Conservation (phyloP, 1,139 yeast species). For the Schizosaccharomyces versatilis region DNA sequence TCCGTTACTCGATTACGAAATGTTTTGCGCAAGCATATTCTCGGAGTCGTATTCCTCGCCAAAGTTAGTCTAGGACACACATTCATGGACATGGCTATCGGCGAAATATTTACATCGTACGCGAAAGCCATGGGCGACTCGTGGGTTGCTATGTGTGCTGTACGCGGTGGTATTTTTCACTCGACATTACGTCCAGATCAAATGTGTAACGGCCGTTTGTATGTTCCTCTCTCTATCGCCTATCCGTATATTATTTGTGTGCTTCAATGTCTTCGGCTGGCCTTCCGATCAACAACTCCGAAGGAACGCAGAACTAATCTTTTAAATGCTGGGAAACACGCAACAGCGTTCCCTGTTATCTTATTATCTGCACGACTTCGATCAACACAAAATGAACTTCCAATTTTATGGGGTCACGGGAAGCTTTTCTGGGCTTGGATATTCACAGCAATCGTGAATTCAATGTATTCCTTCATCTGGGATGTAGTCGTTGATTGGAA, state of each 20-base stretch:
- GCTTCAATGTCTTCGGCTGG: slow-evolving; percentile 62
- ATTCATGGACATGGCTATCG: slow-evolving; percentile 54
- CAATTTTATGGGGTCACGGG: neutral
- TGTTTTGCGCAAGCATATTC: neutral
- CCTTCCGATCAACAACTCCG: slow-evolving; percentile 4
- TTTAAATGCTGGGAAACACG: slow-evolving; percentile 52
- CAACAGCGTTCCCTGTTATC: slow-evolving; percentile 45
- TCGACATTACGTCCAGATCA: slow-evolving; percentile 17
- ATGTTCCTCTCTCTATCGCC: slow-evolving; percentile 31
- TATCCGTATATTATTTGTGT: slow-evolving; percentile 55
- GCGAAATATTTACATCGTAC: slow-evolving; percentile 67
- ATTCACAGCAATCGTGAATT: slow-evolving; percentile 33
- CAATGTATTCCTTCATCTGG: slow-evolving; percentile 67
- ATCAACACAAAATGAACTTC: neutral
- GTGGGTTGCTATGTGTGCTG: slow-evolving; percentile 14
- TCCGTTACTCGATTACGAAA: neutral
- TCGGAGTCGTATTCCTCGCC: neutral
- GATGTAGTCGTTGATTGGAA: slow-evolving; percentile 82
- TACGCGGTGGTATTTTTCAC: neutral
- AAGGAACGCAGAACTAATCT: slow-evolving; percentile 28
- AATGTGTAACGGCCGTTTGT: slow-evolving; percentile 18
- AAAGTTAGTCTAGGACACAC: slow-evolving; percentile 19
- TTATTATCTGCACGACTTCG: slow-evolving; percentile 16
- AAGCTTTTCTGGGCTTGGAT: slow-evolving; percentile 24
- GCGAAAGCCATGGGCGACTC: slow-evolving; percentile 53